phyloP scores from a whole-genome alignment of 2,329 filamentous ascomycete species.

The Cercospora sp. region DNA sequence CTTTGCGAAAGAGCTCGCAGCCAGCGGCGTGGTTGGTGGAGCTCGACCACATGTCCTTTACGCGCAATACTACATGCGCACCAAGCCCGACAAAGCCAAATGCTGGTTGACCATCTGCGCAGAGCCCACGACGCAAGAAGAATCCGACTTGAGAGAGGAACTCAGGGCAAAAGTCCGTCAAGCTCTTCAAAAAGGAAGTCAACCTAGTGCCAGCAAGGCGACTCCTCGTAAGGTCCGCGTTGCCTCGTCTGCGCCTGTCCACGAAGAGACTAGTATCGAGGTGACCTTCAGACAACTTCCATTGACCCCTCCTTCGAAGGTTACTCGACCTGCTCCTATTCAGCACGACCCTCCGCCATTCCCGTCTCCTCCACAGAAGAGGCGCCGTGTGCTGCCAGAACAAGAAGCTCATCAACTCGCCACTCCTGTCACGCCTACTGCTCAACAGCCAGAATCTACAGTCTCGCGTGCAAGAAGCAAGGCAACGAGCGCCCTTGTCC shows the following conservation, averaged over 20 bases:
- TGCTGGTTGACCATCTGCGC: neutral
- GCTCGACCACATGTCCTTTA: neutral
- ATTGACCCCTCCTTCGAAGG: neutral
- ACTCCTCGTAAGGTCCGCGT: neutral
- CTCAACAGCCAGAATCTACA: neutral
- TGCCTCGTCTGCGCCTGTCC: neutral
- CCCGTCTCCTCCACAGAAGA: neutral
- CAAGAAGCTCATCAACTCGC: neutral
- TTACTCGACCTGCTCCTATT: neutral
- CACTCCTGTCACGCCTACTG: neutral
- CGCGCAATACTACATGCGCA: neutral
- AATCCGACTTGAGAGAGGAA: neutral
- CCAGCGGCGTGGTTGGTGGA: too few species aligned
- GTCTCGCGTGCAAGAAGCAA: neutral
- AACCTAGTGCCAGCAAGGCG: neutral
- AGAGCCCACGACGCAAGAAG: neutral
- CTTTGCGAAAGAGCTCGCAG: neutral
- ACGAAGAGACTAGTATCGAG: neutral
- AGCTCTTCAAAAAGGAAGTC: neutral
- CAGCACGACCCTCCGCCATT: neutral
- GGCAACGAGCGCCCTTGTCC: neutral
- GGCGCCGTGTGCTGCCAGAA: neutral
- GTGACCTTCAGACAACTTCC: neutral
- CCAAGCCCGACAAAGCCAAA: neutral
- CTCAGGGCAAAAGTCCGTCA: neutral